Percentiles rank a stretch among this genome's conserved stretches.
These are phyloP conservation scores for Kodamaea jinghongensis DNA, from an alignment of 805 yeast genomes.

Conservation along the genomic window DNA sequence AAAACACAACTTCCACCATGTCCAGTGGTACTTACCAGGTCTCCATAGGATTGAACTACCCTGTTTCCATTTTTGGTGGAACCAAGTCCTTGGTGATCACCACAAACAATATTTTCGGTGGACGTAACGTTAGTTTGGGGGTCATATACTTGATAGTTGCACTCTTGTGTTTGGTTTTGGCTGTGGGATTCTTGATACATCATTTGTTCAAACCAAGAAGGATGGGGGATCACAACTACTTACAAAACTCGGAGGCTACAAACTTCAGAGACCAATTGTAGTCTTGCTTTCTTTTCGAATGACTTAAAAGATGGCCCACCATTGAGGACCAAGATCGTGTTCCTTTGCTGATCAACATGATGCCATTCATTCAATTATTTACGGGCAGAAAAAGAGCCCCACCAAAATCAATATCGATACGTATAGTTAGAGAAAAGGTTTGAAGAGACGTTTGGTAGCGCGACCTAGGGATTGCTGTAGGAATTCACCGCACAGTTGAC, in stretches of 20 bases:
- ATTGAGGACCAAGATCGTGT: too few relatives aligned
- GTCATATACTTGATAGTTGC: conserved; percentile 85
- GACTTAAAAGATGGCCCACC: too few relatives aligned
- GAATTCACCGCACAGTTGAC: too few relatives aligned
- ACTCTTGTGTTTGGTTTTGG: conserved; percentile 67
- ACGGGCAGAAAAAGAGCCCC: too few relatives aligned
- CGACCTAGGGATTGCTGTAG: too few relatives aligned
- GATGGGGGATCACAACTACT: conserved; percentile 73
- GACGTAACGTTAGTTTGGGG: conserved; percentile 80
- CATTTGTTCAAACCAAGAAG: conserved; percentile 82
- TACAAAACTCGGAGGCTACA: conserved; percentile 22
- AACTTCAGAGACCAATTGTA: conserved; percentile 22
- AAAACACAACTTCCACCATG: conserved; percentile 60
- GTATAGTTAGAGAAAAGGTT: too few relatives aligned
- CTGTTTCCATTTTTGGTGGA: conserved; percentile 84
- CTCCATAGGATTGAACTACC: conserved; percentile 72
- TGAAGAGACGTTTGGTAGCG: too few relatives aligned
- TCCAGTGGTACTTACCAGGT: conserved; percentile 67
- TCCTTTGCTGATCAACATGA: too few relatives aligned
- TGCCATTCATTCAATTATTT: too few relatives aligned
- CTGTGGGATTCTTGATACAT: conserved; percentile 71
- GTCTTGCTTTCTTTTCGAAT: too few relatives aligned
- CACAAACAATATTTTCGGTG: conserved; percentile 82
- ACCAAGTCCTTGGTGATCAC: conserved; percentile 78
- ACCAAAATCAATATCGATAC: too few relatives aligned